A percentile compares a stretch with the other conserved stretches of the same genome.
These are phyloP conservation scores for Leccinum uliginosum DNA, from an alignment of 768 basidiomycete genomes.

Conservation along the genomic window DNA sequence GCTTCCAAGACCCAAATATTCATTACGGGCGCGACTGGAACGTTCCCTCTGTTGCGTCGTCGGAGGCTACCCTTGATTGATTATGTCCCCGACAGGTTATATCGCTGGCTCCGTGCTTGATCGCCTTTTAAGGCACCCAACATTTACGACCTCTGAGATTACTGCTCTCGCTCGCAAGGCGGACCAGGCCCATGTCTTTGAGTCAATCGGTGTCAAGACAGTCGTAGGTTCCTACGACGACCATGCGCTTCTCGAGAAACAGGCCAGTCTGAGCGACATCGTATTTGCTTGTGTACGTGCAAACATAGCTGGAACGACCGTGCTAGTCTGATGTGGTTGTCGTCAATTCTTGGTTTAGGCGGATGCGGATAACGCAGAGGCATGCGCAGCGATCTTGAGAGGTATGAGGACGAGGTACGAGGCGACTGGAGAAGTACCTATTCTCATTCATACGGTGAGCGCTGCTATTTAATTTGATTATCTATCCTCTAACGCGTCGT, in stretches of 20 bases:
- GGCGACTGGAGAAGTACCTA: slow-evolving; percentile 38
- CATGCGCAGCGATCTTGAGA: slow-evolving; percentile 42
- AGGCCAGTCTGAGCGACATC: slow-evolving; percentile 42
- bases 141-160: slow-evolving; percentile 20
- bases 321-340: neutral
- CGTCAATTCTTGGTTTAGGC: slow-evolving; percentile 28
- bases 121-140: slow-evolving; percentile 27
- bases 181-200: slow-evolving; percentile 16
- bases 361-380: slow-evolving; percentile 44
- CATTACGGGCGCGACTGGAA: slow-evolving; percentile 21
- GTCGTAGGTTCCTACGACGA: slow-evolving; percentile 45
- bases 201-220: slow-evolving; percentile 25
- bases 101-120: slow-evolving; percentile 31
- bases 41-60: neutral
- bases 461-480: neutral
- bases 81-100: slow-evolving; percentile 23
- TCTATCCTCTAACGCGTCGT: neutral
- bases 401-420: slow-evolving; percentile 48
- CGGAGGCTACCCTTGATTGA: neutral
- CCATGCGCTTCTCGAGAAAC: slow-evolving; percentile 36
- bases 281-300: slow-evolving; percentile 38
- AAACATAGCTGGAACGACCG: neutral
- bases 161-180: slow-evolving; percentile 31
- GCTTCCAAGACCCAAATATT: slow-evolving; percentile 18
- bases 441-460: slow-evolving; percentile 61